Evolutionary conservation across 2,329 filamentous ascomycete species (phyloP), one percentile per base, ranked within the genome.

Genomic region (Exophiala oligosperma): DNA sequence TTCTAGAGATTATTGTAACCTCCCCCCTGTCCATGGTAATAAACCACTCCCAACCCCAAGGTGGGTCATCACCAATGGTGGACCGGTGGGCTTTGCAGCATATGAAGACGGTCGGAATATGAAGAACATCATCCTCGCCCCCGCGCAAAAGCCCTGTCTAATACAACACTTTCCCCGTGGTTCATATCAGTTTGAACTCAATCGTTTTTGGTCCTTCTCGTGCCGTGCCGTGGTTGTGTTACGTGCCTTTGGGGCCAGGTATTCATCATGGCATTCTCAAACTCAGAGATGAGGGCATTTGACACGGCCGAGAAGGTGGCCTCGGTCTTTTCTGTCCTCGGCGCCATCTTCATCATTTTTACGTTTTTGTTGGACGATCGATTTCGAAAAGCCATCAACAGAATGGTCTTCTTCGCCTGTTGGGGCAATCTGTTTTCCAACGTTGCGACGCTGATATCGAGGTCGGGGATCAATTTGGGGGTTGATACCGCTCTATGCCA

Each of bases 341-440:
- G 89, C 56, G 89, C 86, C 44, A 66, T 86, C 32, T 84, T 92
- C 70, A 88, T 92, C 68, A 84, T 93, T 54, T 66, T 78, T 55
- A 92, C 89, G 2, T 94, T 92, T 69, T 74, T 83, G 29, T 72
- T 74, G n/a, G 90, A 87, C 32, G 81, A 79, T 14, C 80, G 81
- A 4, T 94, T 94, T 70, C 88, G 89, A 68, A 93, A 92, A 69
- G 89, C 90, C n/a, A 92, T 94, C 75, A 94, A 94, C 69, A 82
- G 91, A 17, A 80, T 95, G 0, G 86, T 93, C 8, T 93, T 95
- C 72, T 94, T 89, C 71, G 90, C 91, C 5, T 89, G 88, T 0
- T 88, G 90, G 68, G 91, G 90, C 7, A 95, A 96, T 68, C 80
- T 93, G 66, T 79, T 92, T 73, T 84, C 84, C 61, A 93, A 91